Evolutionary conservation across 495 filamentous ascomycete genomes (phyloP), one percentile per base, ranked within the genome.

Genomic region (Aspergillus saccharolyticus): DNA sequence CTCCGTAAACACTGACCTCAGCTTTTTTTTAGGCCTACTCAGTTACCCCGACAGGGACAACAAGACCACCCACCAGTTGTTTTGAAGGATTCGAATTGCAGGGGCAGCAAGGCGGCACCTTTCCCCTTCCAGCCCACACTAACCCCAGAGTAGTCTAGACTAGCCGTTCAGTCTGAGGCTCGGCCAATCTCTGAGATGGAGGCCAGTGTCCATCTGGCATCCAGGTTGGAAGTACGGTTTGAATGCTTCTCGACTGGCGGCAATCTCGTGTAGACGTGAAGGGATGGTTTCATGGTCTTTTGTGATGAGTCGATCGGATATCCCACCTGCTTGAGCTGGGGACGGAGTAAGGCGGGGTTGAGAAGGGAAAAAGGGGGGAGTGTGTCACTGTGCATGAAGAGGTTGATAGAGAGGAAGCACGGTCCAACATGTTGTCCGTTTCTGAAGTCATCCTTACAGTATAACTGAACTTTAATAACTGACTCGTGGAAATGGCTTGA

Each of bases 141-240:
- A 39, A 15, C 2, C 33, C 12, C 5, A 2, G 12, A 5, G 15
- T 6, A 14, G 47, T 16, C 47, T 50, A 50, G 47, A n/a, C 47
- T 47, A 46, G 44, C 54, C 54, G 54, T 45, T 46, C 47, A 42
- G 22, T 44, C 17, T 45, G 44, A 12, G 15, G 30, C 45, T 42
- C 54, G 54, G 54, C 54, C 54, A 55, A 55, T 55, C 54, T 45
- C 22, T 49, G 46, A 8, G 22, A 24, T 47, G 24, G 54, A 22
- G 44, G 45, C 18, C 43, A 44, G 42, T 42, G n/a, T 44, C 43
- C 19, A 54, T 20, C 43, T 7, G 14, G 16, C 18, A 10, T 25
- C 15, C 20, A 21, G n/a, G 16, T 24, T 4, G 25, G 25, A 4
- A 28, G 25, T 4, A 28, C 25, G 9, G 25, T 3, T 9, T 4